Evolutionary conservation across 1,139 yeast genomes (phyloP).

Genomic region (Blastobotrys persicus): DNA sequence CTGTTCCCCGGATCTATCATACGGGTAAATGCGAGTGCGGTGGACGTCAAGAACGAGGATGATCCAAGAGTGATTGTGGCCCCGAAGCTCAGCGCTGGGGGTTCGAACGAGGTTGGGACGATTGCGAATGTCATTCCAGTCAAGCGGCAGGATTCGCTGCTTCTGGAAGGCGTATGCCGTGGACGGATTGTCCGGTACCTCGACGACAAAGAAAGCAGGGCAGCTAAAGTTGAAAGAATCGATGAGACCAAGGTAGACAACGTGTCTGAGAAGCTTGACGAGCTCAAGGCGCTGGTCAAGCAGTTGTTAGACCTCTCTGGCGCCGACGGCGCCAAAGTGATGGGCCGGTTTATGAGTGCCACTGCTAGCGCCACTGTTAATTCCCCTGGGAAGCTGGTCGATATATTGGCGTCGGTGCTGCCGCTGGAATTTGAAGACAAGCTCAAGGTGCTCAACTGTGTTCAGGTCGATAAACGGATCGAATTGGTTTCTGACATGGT

Average conservation of each 20-base stretch:
- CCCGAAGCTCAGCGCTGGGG: slow-evolving; percentile 8
- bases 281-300: slow-evolving; percentile 24
- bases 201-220: not conserved
- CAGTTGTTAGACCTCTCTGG: slow-evolving; percentile 18
- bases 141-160: slow-evolving; percentile 6
- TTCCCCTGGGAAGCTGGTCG: slow-evolving; percentile 37
- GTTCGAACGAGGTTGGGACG: slow-evolving; percentile 8
- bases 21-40: slow-evolving; percentile 15
- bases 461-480: slow-evolving; percentile 30
- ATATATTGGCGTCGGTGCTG: slow-evolving; percentile 38
- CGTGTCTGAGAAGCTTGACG: slow-evolving; percentile 25
- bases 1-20: slow-evolving; percentile 28
- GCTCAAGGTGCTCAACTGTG: slow-evolving; percentile 32
- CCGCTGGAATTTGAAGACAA: slow-evolving; percentile 36
- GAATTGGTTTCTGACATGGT: slow-evolving; percentile 29
- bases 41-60: slow-evolving; percentile 2
- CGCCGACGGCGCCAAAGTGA: slow-evolving; percentile 15
- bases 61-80: slow-evolving; percentile 13
- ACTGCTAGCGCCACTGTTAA: slow-evolving; percentile 24
- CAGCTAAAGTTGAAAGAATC: slow-evolving; percentile 9
- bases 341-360: slow-evolving; percentile 13
- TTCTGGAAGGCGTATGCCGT: slow-evolving; percentile 17
- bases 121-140: slow-evolving; percentile 10
- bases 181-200: slow-evolving; percentile 6
- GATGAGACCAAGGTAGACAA: slow-evolving; percentile 7